phyloP scores from a whole-genome alignment of 495 filamentous ascomycete genomes.

The Rostrohypoxylon terebratum region DNA sequence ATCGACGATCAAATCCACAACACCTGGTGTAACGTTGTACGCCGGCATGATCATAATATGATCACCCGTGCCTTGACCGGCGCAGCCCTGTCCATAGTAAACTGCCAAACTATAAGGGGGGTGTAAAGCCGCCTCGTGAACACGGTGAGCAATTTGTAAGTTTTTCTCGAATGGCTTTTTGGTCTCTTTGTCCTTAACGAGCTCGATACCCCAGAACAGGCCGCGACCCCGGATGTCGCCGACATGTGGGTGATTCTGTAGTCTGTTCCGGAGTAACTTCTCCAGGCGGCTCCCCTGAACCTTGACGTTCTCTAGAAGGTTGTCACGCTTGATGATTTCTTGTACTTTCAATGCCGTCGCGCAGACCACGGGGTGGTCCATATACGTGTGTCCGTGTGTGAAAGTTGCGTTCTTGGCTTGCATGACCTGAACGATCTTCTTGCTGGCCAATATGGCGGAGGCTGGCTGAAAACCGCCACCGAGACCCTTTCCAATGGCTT shows the following conservation, averaged over 20 bases:
- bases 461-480: slow-evolving; percentile 70
- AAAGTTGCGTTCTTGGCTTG: slow-evolving; percentile 56
- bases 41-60: slow-evolving; percentile 81
- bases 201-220: slow-evolving; percentile 72
- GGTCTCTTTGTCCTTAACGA: slow-evolving; percentile 63
- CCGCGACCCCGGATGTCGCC: slow-evolving; percentile 74
- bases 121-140: slow-evolving; percentile 66
- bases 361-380: slow-evolving; percentile 69
- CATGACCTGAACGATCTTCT: slow-evolving; percentile 63
- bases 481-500: slow-evolving; percentile 67
- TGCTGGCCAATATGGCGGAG: slow-evolving; percentile 65
- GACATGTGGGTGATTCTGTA: slow-evolving; percentile 66
- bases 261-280: slow-evolving; percentile 54
- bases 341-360: slow-evolving; percentile 72
- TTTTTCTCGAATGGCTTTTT: slow-evolving; percentile 61
- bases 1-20: slow-evolving; percentile 67
- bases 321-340: slow-evolving; percentile 65
- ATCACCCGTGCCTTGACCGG: slow-evolving; percentile 76
- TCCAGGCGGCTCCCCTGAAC: slow-evolving; percentile 64
- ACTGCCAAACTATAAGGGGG: slow-evolving; percentile 70
- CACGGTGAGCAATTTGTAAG: slow-evolving; percentile 56
- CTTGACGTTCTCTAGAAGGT: slow-evolving; percentile 65
- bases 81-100: slow-evolving; percentile 76
- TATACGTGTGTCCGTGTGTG: slow-evolving; percentile 71
- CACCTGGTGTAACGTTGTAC: slow-evolving; percentile 72